Base-by-base conservation (phyloP, 1,284 basidiomycete genomes). In the Vanrija sp. region DNA sequence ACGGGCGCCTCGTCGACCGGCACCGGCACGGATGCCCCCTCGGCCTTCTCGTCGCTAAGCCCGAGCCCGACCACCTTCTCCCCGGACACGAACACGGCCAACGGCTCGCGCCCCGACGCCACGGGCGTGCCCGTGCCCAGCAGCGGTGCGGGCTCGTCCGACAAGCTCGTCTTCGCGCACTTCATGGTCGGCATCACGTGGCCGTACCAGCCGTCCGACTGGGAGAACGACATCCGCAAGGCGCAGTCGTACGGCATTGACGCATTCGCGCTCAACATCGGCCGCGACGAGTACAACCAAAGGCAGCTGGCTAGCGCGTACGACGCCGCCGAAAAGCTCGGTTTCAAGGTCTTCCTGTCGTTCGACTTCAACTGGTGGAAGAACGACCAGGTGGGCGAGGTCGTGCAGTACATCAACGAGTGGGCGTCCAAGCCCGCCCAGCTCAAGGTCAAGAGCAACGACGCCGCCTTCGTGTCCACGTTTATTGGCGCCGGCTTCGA, bases 171-270 rank as follows among this genome's bases (percentile, higher is more conserved):
- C 28, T 74, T 74, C 57, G 75, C 75, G 12, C 69, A 92, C 84
- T 54, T 81, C 76, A 70, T 93, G 89, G 67, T 84, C 91, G 21
- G 85, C 81, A 56, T 78, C 74, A 2, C 86, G 84, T 52, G 89
- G 80, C 42, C 78, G 77, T 75, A 74, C 57, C 49, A 51, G 2
- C 51, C 60, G 14, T 43, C 46, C 8, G 68, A 69, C 55, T 74
- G 71, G 69, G 63, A 62, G 16, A 46, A 50, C 16, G 76, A 78
- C 55, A 75, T 76, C 55, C 45, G 52, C 9, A 50, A 68, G 6
- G 75, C 76, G 6, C 65, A 68, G 57, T 54, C 57, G 19, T 65
- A 71, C 19, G 74, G 72, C 8, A 73, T 76, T 43, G 63, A 67
- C 38, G 76, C 68, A 0, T 78, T 76, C 52, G 75, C 76, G 12